phyloP scores from a whole-genome alignment of 352 stramenopile species.

The Pythium oligandrum region DNA sequence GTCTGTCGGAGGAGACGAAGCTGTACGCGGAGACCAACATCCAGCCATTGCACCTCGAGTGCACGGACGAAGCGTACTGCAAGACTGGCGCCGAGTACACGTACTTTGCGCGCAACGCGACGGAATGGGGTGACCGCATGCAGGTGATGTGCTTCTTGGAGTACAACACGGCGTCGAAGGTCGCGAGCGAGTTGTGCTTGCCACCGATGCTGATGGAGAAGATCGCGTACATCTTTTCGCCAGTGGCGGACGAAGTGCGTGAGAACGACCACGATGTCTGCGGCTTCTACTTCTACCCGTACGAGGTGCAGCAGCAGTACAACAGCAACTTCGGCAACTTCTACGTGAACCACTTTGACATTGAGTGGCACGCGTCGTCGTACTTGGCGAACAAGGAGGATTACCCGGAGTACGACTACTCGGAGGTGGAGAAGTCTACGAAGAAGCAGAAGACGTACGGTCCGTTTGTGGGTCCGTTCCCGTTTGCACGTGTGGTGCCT shows the following conservation, averaged over 20 bases:
- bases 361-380: conserved; percentile 65
- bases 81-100: conserved; percentile 25
- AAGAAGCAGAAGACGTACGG: conserved; percentile 56
- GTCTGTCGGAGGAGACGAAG: conserved; percentile 44
- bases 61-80: conserved; percentile 44
- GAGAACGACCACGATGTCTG: conserved; percentile 63
- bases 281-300: conserved; percentile 74
- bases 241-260: conserved; percentile 41
- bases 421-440: conserved; percentile 50
- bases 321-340: conserved; percentile 53
- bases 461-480: conserved; percentile 58
- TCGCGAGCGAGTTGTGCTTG: conserved; percentile 56
- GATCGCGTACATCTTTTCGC: conserved; percentile 54
- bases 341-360: conserved; percentile 68
- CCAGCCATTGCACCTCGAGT: conserved; percentile 54
- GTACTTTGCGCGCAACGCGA: conserved; percentile 67
- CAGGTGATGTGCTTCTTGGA: conserved; percentile 67
- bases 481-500: conserved; percentile 54
- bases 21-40: conserved; percentile 58
- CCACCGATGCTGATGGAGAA: conserved; percentile 50
- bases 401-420: conserved; percentile 56
- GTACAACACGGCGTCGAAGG: conserved; percentile 38
- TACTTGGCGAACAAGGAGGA: conserved; percentile 45
- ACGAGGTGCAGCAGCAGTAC: conserved; percentile 58
- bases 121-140: conserved; percentile 59